Percentiles rank a stretch among this genome's conserved stretches.
phyloP scores from a whole-genome alignment of 441 rosid genomes.

The Euphorbia corollata region DNA sequence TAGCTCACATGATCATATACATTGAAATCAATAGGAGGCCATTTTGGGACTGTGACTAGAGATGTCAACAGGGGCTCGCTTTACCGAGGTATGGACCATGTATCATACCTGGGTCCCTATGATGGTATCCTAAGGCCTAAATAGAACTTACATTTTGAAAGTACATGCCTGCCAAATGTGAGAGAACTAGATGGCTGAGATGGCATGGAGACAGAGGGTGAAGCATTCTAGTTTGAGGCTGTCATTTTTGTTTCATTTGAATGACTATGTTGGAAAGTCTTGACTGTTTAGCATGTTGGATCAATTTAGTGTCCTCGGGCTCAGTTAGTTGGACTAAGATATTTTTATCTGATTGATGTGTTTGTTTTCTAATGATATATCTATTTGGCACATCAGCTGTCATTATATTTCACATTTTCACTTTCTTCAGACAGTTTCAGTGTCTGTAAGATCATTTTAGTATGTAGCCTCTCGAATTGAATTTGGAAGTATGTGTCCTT shows the following conservation, averaged over 20 bases:
- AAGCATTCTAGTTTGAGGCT: background rate
- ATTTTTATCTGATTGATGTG: background rate
- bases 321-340: background rate
- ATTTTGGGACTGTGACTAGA: background rate
- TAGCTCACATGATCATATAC: too few species aligned
- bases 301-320: background rate
- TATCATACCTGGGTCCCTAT: too few species aligned
- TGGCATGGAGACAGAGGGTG: background rate
- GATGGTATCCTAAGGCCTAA: too few species aligned
- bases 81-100: background rate
- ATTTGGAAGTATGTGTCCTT: background rate
- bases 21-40: background rate
- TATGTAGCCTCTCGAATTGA: background rate
- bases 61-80: background rate
- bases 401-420: background rate
- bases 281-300: background rate
- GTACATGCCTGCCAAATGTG: background rate
- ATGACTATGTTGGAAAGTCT: background rate
- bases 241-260: background rate
- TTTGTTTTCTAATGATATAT: background rate
- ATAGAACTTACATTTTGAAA: background rate
- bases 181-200: background rate
- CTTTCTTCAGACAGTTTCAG: too few species aligned
- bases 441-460: background rate
- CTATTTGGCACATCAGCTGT: background rate